These are phyloP conservation scores for Scytalidium lignicola DNA, from an alignment of 2,329 filamentous ascomycete genomes.

Conservation along the genomic window DNA sequence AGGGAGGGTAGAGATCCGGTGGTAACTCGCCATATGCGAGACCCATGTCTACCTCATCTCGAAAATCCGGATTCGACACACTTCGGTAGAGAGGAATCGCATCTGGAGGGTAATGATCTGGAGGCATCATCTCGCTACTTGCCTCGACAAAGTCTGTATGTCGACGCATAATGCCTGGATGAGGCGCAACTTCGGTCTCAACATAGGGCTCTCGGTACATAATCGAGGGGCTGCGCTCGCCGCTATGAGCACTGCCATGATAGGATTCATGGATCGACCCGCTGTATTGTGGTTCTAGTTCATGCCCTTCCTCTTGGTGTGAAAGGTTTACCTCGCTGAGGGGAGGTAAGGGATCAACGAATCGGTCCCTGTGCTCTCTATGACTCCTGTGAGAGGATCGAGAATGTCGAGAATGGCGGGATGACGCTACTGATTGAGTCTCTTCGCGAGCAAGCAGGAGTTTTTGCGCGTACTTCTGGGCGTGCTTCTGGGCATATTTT, in stretches of 20 bases:
- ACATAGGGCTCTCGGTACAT: constrained; percentile 6
- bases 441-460: constrained; percentile 36
- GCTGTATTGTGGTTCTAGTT: neutral
- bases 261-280: neutral
- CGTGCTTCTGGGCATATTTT: constrained; percentile 51
- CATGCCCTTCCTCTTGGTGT: constrained; percentile 18
- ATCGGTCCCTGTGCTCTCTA: constrained; percentile 4
- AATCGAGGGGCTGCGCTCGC: constrained; percentile 1
- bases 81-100: constrained; percentile 17
- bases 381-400: constrained; percentile 20
- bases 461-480: constrained; percentile 55
- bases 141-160: constrained; percentile 20
- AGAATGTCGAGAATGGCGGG: constrained; percentile 29
- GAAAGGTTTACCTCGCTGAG: constrained; percentile 19
- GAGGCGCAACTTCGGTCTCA: constrained; percentile 13
- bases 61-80: constrained; percentile 22
- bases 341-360: constrained; percentile 14
- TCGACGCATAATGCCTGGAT: constrained; percentile 16
- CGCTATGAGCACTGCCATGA: neutral
- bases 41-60: constrained; percentile 72
- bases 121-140: constrained; percentile 1
- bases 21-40: constrained; percentile 84
- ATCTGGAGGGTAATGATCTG: constrained; percentile 13
- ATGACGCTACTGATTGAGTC: constrained; percentile 35
- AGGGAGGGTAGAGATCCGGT: constrained; percentile 54